Evolutionary conservation across 2,329 filamentous ascomycete species (phyloP), one percentile per base, ranked within the genome.

Genomic region (Trichoderma harzianum): DNA sequence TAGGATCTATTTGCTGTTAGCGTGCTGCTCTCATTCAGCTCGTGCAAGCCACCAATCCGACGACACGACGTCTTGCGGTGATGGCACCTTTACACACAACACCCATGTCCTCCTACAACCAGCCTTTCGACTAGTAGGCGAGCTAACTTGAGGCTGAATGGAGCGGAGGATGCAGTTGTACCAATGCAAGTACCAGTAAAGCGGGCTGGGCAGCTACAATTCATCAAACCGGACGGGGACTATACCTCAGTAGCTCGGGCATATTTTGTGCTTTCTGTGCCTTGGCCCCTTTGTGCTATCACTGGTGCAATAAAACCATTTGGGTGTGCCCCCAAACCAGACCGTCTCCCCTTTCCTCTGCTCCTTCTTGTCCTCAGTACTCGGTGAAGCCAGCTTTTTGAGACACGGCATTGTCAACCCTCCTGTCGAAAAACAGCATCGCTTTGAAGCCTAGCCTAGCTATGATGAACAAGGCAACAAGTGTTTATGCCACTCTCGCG

Each of bases 51-150:
- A 70, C 58, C 65, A 61, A 69, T 69, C 32, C 57, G 34, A 47
- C 67, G 30, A 64, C 53, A 55, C 60, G 67, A 51, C 64, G 57
- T 51, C 70, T 58, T 69, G 55, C 70, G 62, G 55, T 32, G 34
- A 63, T 62, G 70, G 70, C 70, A 72, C 43, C 63, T 55, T 34
- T 55, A 69, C 70, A 58, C 65, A 32, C 24, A 53, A 76, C 69
- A 72, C 71, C 73, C 70, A 73, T 72, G 63, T 67, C 70, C 76
- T 72, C 74, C 74, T 75, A 74, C 74, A 71, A 70, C 68, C 69
- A 78, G 78, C 77, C 78, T 79, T 73, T 67, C 57, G 70, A 64
- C 47, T 72, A 78, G 75, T 75, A 73, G 74, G 71, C 68, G 71
- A 60, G 61, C 69, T 76, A 77, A 74, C 53, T 72, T 74, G 76